These are phyloP conservation scores for Articulospora tetracladia DNA, from an alignment of 495 filamentous ascomycete genomes.

Conservation along the genomic window DNA sequence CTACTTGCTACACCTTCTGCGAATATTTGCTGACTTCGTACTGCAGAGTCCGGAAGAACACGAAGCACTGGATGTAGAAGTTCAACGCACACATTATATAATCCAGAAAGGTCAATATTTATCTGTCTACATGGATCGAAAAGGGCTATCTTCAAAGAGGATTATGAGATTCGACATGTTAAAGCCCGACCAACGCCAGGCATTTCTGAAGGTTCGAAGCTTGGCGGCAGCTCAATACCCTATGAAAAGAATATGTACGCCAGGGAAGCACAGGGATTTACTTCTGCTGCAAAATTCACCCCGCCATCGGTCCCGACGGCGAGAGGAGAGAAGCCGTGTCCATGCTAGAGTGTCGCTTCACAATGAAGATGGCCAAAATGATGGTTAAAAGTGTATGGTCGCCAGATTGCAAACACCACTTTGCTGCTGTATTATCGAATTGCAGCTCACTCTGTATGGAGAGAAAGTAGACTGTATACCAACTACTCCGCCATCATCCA, in stretches of 20 bases:
- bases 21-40: not conserved
- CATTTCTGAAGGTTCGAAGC: slow-evolving; percentile 2
- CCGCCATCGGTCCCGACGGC: not conserved
- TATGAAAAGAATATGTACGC: not conserved
- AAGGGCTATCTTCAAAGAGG: not conserved
- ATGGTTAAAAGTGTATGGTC: no score
- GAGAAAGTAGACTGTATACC: no score
- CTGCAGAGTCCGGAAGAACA: not conserved
- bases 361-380: not conserved
- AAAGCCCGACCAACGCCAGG: not conserved
- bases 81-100: not conserved
- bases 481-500: no score
- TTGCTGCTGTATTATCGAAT: no score
- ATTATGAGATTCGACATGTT: slow-evolving; percentile 7
- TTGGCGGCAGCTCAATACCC: not conserved
- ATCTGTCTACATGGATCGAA: not conserved
- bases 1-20: not conserved
- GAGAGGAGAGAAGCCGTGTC: not conserved
- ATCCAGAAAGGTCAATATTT: not conserved
- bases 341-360: not conserved
- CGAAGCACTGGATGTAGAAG: not conserved
- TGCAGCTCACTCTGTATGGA: no score
- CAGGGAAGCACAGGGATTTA: not conserved
- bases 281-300: not conserved
- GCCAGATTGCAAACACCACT: no score